These are phyloP conservation scores for Magnaporthiopsis incrustans DNA, from an alignment of 2,329 filamentous ascomycete genomes.

Conservation along the genomic window DNA sequence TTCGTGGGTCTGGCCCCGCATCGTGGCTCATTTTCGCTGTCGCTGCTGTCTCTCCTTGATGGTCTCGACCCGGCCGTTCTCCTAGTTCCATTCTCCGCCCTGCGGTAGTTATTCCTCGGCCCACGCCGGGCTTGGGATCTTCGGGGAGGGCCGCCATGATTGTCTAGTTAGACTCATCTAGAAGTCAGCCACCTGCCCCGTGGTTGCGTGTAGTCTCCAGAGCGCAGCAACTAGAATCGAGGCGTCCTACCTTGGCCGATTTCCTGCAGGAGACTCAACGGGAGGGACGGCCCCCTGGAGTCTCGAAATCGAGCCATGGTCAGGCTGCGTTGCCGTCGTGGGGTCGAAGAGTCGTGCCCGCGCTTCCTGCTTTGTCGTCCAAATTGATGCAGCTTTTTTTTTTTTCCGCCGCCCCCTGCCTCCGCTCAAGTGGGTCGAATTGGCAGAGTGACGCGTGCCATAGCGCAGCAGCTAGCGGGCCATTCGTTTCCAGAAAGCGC, in stretches of 20 bases:
- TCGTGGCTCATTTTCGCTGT: neutral
- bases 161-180: neutral
- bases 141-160: neutral
- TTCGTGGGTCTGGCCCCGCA: neutral
- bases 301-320: conserved; percentile 11
- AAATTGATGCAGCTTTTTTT: neutral
- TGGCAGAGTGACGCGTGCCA: conserved; percentile 2
- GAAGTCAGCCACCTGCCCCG: neutral
- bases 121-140: neutral
- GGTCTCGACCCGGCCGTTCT: neutral
- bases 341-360: neutral
- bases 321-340: conserved; percentile 7
- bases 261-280: conserved; percentile 34
- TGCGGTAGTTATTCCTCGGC: conserved; percentile 57
- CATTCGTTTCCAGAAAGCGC: neutral
- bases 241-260: conserved; percentile 22
- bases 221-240: too few species aligned
- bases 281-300: conserved; percentile 31
- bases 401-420: neutral
- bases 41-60: neutral
- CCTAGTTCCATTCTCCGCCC: conserved; percentile 50
- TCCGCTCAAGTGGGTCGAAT: neutral
- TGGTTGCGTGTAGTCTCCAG: neutral
- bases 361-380: neutral
- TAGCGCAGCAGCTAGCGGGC: neutral